Evolutionary conservation across 192 early-diverging fungal species (phyloP), one percentile per base, ranked within the genome.

Genomic region (Fimicolochytrium jonesii): DNA sequence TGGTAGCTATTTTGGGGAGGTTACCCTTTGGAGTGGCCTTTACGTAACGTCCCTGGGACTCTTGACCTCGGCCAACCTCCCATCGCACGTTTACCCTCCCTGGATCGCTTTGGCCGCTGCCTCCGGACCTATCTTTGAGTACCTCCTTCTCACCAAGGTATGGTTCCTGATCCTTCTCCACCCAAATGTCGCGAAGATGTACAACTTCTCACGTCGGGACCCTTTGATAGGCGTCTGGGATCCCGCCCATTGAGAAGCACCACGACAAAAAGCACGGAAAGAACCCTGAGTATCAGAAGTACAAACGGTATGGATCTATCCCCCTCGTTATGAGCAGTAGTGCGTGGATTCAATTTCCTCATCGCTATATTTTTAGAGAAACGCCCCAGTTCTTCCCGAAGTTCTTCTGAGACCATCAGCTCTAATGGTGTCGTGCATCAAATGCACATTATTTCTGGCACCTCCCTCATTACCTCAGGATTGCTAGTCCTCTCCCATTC

Each of bases 261-360:
- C 53, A 55, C 34, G 53, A 55, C 32, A 55, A 55, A 34, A 55
- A 55, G 53, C 53, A 55, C 36, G 53, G 53, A 30, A 55, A 55
- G 18, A 55, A 55, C 18, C 31, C 53, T 26, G 34, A 30, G 5
- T 55, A 55, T 34, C 29, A 34, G 4, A 25, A 55, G 35, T 55
- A 55, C 53, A 55, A 55, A 18, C 2, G 35, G 53, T 50, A 25
- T 4, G 48, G 17, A 6, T 4, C 25, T 6, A 22, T 4, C 22
- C 22, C 10, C 10, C 9, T 47, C 10, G 10, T 47, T 47, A n/a
- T n/a, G n/a, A n/a, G n/a, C n/a, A n/a, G n/a, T n/a, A n/a, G n/a
- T n/a, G n/a, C n/a, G n/a, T n/a, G n/a, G n/a, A n/a, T n/a, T n/a
- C n/a, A n/a, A n/a, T n/a, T n/a, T n/a, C n/a, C n/a, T n/a, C n/a